Evolutionary conservation across 306 rosid species (phyloP), one percentile per base, ranked within the genome.

Genomic region (Purshia tridentata): DNA sequence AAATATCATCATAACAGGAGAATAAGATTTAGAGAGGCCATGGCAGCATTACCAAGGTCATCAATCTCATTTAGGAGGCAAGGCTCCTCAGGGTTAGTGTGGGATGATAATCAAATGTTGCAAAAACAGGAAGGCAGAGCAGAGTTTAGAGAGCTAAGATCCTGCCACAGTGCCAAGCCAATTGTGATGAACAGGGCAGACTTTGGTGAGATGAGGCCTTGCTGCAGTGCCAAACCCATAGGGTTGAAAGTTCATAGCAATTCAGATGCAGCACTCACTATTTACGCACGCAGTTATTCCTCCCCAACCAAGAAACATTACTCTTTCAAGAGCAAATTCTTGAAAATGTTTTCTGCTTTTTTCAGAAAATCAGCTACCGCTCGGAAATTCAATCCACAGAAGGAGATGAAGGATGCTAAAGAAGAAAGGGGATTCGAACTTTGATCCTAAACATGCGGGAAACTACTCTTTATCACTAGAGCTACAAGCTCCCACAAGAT

Each of bases 31-130:
- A 60, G 22, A 72, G 42, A 29, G 15, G 51, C 41, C 19, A 77
- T 77, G 81, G 72, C 69, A 10, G 72, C 69, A 4, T 72, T 77
- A 62, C 79, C 79, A 8, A 53, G 81, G 72, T 81, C 85, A 4
- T 72, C 75, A 40, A 46, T 75, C n/a, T 77, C 85, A 19, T 77
- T 81, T 73, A 65, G 81, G 72, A 75, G 85, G 54, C 81, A 77
- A 14, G 85, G 79, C 12, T 81, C 81, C 35, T 81, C 85, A 0
- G 85, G 81, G 48, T 14, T 72, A 35, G 72, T 81, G 0, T 72
- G 81, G 78, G 69, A 77, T 13, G 84, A 81, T 56, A 67, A 55
- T 65, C 47, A 51, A 18, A 16, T 72, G 37, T 49, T 19, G 44
- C 66, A 52, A 40, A 73, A 12, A 49, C 42, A 18, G 19, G 68